Percentiles rank a stretch among this genome's conserved stretches.
phyloP scores from a whole-genome alignment of 2,329 filamentous ascomycete species.

The Fusarium nematophilum region DNA sequence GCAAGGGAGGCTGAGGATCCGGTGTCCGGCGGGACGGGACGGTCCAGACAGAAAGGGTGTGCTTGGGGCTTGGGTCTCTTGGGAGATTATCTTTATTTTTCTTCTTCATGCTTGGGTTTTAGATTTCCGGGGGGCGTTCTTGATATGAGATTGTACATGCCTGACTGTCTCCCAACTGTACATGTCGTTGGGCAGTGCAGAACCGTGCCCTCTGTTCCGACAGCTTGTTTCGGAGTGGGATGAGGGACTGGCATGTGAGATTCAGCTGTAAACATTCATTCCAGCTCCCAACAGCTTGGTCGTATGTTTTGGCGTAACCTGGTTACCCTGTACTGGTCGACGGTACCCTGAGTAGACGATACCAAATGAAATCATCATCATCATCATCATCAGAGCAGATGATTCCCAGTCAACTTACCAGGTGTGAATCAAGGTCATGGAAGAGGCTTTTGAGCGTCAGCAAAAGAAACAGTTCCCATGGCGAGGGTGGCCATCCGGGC shows the following conservation, averaged over 20 bases:
- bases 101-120: neutral
- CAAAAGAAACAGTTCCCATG: too few species aligned
- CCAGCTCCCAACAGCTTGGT: slow-evolving; percentile 3
- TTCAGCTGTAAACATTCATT: slow-evolving; percentile 21
- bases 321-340: slow-evolving; percentile 1
- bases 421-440: too few species aligned
- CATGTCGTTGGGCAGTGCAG: neutral
- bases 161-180: neutral
- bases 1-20: neutral
- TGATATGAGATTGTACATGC: slow-evolving; percentile 3
- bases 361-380: too few species aligned
- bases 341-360: too few species aligned
- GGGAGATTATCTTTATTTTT: neutral
- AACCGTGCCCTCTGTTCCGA: neutral
- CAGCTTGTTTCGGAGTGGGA: slow-evolving; percentile 11
- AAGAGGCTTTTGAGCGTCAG: too few species aligned
- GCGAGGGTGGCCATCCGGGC: too few species aligned
- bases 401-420: too few species aligned
- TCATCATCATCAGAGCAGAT: too few species aligned
- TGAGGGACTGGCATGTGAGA: slow-evolving; percentile 6
- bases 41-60: slow-evolving; percentile 12
- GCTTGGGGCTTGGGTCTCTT: neutral
- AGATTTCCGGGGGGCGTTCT: neutral
- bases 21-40: slow-evolving; percentile 26
- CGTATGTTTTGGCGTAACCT: neutral